These are phyloP conservation scores for Microbotryum silenes-acaulis DNA, from an alignment of 1,284 basidiomycete genomes.

Conservation along the genomic window DNA sequence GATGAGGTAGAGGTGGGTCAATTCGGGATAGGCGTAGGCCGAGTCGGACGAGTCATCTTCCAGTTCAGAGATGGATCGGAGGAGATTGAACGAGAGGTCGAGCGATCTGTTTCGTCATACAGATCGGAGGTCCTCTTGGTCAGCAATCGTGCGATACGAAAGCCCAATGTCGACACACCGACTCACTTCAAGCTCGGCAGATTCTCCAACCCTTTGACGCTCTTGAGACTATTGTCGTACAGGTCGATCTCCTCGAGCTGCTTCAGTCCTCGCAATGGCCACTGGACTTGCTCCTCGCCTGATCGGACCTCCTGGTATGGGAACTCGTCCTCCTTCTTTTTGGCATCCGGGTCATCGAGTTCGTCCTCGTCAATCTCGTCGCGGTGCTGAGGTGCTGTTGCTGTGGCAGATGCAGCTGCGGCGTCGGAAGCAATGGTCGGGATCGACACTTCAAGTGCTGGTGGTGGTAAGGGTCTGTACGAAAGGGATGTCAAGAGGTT, in stretches of 20 bases:
- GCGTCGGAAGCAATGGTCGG: background rate
- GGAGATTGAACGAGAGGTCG: conserved; percentile 91
- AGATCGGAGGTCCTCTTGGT: background rate
- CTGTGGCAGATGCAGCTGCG: background rate
- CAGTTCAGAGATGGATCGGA: conserved; percentile 57
- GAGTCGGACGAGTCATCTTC: conserved; percentile 53
- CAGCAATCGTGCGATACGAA: background rate
- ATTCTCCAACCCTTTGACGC: conserved; percentile 59
- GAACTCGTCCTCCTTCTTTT: conserved; percentile 31
- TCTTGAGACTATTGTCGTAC: conserved; percentile 89
- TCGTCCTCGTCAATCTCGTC: conserved; percentile 28
- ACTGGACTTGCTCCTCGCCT: conserved; percentile 42
- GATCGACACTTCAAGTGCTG: background rate
- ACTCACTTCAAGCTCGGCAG: conserved; percentile 62
- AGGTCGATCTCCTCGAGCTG: conserved; percentile 82
- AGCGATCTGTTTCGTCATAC: conserved; percentile 52
- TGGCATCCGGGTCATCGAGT: conserved; percentile 28
- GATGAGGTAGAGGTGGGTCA: conserved; percentile 70
- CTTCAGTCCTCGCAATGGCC: conserved; percentile 53
- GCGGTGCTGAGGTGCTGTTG: background rate
- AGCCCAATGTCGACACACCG: background rate
- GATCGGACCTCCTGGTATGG: conserved; percentile 17
- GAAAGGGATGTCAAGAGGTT: conserved; percentile 66
- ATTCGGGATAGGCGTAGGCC: conserved; percentile 49
- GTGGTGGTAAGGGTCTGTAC: conserved; percentile 18